These are phyloP conservation scores for Tremella yokohamensis DNA, from an alignment of 768 basidiomycete genomes.

Conservation along the genomic window DNA sequence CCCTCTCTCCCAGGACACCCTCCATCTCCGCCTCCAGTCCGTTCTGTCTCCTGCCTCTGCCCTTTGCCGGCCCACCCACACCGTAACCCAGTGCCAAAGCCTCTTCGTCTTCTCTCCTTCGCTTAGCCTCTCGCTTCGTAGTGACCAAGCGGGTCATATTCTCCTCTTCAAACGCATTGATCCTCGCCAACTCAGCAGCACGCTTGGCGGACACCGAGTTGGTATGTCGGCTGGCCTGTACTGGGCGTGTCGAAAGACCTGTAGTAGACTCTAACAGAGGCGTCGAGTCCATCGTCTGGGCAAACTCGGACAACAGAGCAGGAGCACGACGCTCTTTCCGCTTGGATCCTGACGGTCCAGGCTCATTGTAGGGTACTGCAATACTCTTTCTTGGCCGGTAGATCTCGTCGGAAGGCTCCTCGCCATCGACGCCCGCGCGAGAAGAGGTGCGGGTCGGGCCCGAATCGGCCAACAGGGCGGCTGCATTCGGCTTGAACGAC, in stretches of 20 bases:
- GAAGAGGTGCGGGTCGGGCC: neutral
- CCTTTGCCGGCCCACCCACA: slow-evolving; percentile 38
- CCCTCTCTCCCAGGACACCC: slow-evolving; percentile 48
- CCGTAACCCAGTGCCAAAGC: slow-evolving; percentile 73
- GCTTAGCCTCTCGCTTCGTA: slow-evolving; percentile 77
- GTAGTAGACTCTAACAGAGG: slow-evolving; percentile 51
- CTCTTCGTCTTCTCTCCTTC: slow-evolving; percentile 74
- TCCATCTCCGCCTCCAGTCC: slow-evolving; percentile 51
- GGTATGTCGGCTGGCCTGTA: slow-evolving; percentile 32
- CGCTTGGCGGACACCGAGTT: slow-evolving; percentile 61
- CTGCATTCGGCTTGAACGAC: slow-evolving; percentile 78
- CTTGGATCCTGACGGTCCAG: slow-evolving; percentile 27
- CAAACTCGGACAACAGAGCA: slow-evolving; percentile 48
- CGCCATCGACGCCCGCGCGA: slow-evolving; percentile 24
- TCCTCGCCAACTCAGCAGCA: slow-evolving; percentile 70
- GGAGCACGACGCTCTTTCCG: slow-evolving; percentile 56
- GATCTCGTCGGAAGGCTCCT: slow-evolving; percentile 24
- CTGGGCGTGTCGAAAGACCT: slow-evolving; percentile 49
- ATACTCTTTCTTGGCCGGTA: slow-evolving; percentile 75
- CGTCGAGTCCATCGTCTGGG: slow-evolving; percentile 42
- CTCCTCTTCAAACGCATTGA: slow-evolving; percentile 88
- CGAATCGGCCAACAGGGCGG: slow-evolving; percentile 7
- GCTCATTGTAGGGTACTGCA: slow-evolving; percentile 76
- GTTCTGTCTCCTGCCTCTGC: slow-evolving; percentile 42
- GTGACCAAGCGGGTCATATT: slow-evolving; percentile 87